Evolutionary conservation across 352 stramenopile genomes (phyloP).

Genomic region (Phytophthora europaea): DNA sequence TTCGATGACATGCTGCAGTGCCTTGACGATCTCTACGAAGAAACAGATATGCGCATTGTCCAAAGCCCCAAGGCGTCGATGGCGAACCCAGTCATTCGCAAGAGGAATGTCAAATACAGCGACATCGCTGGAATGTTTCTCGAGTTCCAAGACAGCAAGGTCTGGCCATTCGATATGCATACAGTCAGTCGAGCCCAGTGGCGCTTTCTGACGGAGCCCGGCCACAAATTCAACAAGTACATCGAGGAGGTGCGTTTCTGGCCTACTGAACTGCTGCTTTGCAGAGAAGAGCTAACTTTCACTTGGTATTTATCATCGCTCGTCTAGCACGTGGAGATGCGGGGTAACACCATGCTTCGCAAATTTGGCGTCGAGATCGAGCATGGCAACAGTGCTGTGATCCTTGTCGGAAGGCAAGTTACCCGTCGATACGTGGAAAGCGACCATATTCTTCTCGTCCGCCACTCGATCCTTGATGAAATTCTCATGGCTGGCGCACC

Average conservation of each 20-base stretch:
- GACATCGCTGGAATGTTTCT: conserved; percentile 37
- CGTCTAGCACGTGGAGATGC: background rate
- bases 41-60: conserved; percentile 8
- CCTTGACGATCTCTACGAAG: conserved; percentile 19
- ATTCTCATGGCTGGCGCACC: conserved; percentile 7
- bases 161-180: conserved; percentile 36
- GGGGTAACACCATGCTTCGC: conserved; percentile 1
- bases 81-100: conserved; percentile 19
- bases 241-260: conserved; percentile 21
- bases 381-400: conserved; percentile 12
- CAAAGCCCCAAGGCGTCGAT: conserved; percentile 1
- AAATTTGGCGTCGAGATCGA: conserved; percentile 42
- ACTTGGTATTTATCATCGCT: background rate
- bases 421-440: conserved; percentile 37
- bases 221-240: conserved; percentile 40
- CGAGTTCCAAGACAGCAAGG: conserved; percentile 40
- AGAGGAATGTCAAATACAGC: conserved; percentile 30
- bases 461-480: conserved; percentile 28
- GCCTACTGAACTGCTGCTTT: background rate
- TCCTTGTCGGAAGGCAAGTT: conserved; percentile 33
- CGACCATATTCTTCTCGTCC: conserved; percentile 34
- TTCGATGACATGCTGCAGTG: conserved; percentile 23
- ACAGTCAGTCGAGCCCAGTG: conserved; percentile 29
- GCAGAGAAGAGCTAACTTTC: conserved; percentile 3
- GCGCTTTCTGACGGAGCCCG: conserved; percentile 34